Evolutionary conservation across 2,329 filamentous ascomycete genomes (phyloP).

Genomic region (Dryadomyces quercus-mongolicae): DNA sequence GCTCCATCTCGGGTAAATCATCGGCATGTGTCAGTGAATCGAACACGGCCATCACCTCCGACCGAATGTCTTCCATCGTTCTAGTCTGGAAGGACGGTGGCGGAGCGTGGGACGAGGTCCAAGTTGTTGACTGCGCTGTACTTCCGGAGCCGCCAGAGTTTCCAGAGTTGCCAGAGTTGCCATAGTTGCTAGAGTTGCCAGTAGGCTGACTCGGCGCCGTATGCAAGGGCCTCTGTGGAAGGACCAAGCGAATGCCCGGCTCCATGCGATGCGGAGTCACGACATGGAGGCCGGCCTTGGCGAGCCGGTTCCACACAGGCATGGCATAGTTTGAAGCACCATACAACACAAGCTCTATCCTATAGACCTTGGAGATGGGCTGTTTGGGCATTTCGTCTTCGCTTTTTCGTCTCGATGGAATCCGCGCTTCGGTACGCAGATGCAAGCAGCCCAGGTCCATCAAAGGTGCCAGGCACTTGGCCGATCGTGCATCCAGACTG

Average conservation of each 20-base stretch:
- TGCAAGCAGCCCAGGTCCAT: slow-evolving; percentile 53
- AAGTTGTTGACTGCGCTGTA: slow-evolving; percentile 10
- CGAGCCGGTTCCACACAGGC: slow-evolving; percentile 56
- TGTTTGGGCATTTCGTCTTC: slow-evolving; percentile 53
- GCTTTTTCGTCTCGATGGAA: slow-evolving; percentile 53
- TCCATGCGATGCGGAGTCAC: slow-evolving; percentile 54
- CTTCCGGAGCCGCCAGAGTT: not conserved
- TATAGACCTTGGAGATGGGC: slow-evolving; percentile 46
- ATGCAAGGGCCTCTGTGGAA: slow-evolving; percentile 35
- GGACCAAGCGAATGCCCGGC: slow-evolving; percentile 57
- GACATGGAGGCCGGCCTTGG: slow-evolving; percentile 55
- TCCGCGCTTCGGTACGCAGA: slow-evolving; percentile 60
- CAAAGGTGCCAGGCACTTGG: slow-evolving; percentile 56
- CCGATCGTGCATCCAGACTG: slow-evolving; percentile 55
- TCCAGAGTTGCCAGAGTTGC: not conserved
- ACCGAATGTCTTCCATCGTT: slow-evolving; percentile 75
- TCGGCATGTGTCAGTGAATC: slow-evolving; percentile 69
- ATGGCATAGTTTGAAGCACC: slow-evolving; percentile 55
- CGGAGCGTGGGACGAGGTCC: slow-evolving; percentile 13
- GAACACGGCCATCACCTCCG: slow-evolving; percentile 77
- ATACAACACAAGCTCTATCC: slow-evolving; percentile 66
- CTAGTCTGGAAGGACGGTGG: slow-evolving; percentile 35
- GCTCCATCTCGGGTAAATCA: slow-evolving; percentile 61
- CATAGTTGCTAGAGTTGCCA: not conserved
- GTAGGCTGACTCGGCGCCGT: too few species aligned